These are phyloP conservation scores for Onygenales sp. DNA, from an alignment of 2,329 filamentous ascomycete species.

Conservation along the genomic window DNA sequence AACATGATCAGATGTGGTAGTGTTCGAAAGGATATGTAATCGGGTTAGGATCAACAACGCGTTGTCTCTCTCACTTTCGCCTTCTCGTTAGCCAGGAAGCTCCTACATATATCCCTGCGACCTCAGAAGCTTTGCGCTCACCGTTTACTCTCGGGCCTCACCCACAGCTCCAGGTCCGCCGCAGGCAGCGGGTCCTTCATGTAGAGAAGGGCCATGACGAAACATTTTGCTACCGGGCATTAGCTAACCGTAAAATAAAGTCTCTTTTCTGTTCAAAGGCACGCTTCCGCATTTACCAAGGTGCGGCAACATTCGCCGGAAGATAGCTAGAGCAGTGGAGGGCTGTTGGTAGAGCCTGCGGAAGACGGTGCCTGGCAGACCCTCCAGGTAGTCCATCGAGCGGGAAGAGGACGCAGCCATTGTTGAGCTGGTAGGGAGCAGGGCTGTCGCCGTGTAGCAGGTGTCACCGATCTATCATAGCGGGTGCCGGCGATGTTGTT, in stretches of 20 bases:
- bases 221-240: conserved; percentile 63
- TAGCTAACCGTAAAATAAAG: conserved; percentile 7
- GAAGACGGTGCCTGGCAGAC: conserved; percentile 81
- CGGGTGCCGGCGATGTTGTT: not conserved
- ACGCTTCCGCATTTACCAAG: conserved; percentile 48
- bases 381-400: conserved; percentile 84
- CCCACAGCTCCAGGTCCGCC: conserved; percentile 77
- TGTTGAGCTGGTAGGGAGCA: conserved; percentile 14
- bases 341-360: conserved; percentile 90
- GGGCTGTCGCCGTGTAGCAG: conserved; percentile 6
- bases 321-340: conserved; percentile 88
- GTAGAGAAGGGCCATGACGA: conserved; percentile 94
- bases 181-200: conserved; percentile 70
- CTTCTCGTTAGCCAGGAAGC: conserved; percentile 1
- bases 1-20: conserved; percentile 49
- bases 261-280: not conserved
- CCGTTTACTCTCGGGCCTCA: conserved; percentile 57
- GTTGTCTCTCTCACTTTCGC: conserved; percentile 64
- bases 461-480: conserved; percentile 11
- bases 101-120: conserved; percentile 32
- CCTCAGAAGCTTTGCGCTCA: conserved; percentile 21
- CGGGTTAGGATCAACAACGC: conserved; percentile 71
- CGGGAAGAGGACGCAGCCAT: conserved; percentile 50
- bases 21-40: conserved; percentile 74
- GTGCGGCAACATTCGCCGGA: conserved; percentile 91